Conservation (phyloP, 1,284 basidiomycete genomes). For the Abortiporus biennis region DNA sequence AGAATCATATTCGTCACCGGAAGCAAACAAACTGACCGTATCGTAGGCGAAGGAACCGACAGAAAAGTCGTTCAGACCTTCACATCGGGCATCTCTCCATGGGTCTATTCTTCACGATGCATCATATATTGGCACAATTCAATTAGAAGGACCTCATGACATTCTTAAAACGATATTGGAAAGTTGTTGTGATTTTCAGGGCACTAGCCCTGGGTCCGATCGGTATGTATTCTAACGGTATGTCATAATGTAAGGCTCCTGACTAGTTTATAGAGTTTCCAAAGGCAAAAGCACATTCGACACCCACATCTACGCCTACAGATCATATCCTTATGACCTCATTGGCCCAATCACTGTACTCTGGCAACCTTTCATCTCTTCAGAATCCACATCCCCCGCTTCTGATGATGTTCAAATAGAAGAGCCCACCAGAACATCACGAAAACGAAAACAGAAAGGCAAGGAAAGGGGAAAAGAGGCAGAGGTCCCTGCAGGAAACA, state of each 20-base stretch:
- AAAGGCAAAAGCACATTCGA: constrained; percentile 53
- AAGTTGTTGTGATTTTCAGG: constrained; percentile 57
- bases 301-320: constrained; percentile 57
- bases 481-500: constrained; percentile 3
- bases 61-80: constrained; percentile 85
- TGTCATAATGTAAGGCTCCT: too few species aligned
- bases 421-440: constrained; percentile 13
- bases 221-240: too few species aligned
- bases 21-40: background rate
- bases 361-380: constrained; percentile 48
- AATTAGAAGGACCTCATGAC: constrained; percentile 59
- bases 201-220: constrained; percentile 44
- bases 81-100: constrained; percentile 80
- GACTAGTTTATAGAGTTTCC: too few species aligned
- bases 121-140: constrained; percentile 75
- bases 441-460: constrained; percentile 14
- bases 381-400: background rate
- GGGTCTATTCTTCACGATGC: constrained; percentile 84
- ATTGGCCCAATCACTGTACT: constrained; percentile 70
- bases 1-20: background rate
- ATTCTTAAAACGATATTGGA: constrained; percentile 50
- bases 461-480: constrained; percentile 14
- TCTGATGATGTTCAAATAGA: constrained; percentile 6
- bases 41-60: constrained; percentile 75
- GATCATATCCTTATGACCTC: constrained; percentile 61